Base-by-base conservation (phyloP, 148 eudicot genomes). In the Rhododendron vialii region DNA sequence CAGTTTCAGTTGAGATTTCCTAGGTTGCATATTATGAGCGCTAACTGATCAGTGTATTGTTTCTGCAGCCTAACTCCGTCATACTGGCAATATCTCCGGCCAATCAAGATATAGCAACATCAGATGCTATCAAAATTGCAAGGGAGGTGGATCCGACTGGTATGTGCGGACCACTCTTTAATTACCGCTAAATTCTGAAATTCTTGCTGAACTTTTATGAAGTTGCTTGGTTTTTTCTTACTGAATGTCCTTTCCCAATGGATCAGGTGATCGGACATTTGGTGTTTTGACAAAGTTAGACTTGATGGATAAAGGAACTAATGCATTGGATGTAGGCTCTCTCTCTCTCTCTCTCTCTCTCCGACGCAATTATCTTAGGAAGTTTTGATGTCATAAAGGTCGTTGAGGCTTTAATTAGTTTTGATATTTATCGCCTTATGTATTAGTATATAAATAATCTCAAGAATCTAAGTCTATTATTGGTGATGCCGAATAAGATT, bases 261-360 rank as follows among this genome's bases (percentile, higher is more conserved):
- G 61, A 86, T 82, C 92, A 96, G 99, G 99, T 84, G 98, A 95
- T 71, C 91, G 98, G 45, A 95, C 99, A 83, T 96, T 96, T 87
- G 99, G 98, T 71, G 99, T 96, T 86, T 84, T 96, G 85, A 96
- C 99, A 59, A 97, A 97, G 88, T 87, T 97, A 81, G 99, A 97
- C 91, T 91, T 97, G 89, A 97, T 97, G 99, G 99, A 97, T 87
- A 97, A 93, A 92, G 99, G 99, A 87, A 97, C 99, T 33, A 94
- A 97, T 91, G 99, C 99, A 48, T 87, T 95, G 82, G 99, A 97
- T 84, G 99, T 97, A 92, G 82, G 91, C 87, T 84, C 82, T 59
- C 84, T 82, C 75, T 36, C 51, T 57, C 30, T 82, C 61, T 35
- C 36, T 35, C 36, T 36, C 38, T 36, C 38, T 36, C 38, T 36